Evolutionary conservation across 306 rosid genomes (phyloP).

Genomic region (Myrica gale): DNA sequence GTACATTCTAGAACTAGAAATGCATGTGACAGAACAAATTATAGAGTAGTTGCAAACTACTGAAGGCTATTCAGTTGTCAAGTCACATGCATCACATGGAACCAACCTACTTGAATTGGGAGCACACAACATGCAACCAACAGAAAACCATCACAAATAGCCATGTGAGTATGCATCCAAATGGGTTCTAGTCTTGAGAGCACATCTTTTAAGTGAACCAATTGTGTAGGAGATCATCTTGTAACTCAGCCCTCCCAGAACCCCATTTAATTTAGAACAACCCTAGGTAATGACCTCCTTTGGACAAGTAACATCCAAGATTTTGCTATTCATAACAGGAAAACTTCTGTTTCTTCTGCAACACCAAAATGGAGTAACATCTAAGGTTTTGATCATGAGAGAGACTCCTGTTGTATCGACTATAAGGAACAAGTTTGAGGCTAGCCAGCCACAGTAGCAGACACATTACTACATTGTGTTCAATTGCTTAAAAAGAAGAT

Average conservation of each 20-base stretch:
- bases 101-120: too few species aligned
- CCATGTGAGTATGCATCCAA: too few species aligned
- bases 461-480: neutral
- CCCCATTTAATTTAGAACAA: neutral
- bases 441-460: neutral
- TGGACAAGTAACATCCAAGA: neutral
- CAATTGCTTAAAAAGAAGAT: slow-evolving; percentile 14
- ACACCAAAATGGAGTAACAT: neutral
- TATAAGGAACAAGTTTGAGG: neutral
- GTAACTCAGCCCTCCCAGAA: neutral
- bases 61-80: too few species aligned
- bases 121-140: too few species aligned
- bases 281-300: neutral
- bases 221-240: neutral
- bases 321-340: neutral
- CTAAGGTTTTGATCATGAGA: neutral
- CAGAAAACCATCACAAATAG: too few species aligned
- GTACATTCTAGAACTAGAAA: too few species aligned
- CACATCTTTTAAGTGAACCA: neutral
- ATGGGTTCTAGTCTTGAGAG: neutral
- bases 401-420: neutral
- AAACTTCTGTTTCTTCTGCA: neutral
- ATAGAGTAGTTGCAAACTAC: too few species aligned
- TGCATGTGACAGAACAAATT: too few species aligned
- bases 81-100: too few species aligned